Conservation (phyloP, 805 yeast genomes). For the Debaryomyces hansenii region DNA sequence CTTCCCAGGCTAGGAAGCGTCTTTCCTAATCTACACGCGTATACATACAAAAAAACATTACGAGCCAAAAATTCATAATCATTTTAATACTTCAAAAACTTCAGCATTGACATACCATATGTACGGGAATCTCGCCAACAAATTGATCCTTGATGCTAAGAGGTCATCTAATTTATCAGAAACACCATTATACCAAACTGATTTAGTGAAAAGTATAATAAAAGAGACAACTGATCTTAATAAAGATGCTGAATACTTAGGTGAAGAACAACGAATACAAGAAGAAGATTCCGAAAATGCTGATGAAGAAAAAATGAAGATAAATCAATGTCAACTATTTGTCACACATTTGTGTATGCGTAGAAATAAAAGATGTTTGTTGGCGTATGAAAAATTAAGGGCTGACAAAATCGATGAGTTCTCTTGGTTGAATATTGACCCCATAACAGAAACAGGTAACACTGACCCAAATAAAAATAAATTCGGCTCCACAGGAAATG, state of each 20-base stretch:
- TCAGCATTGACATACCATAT: slow-evolving; percentile 32
- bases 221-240: slow-evolving; percentile 70
- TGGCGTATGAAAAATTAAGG: slow-evolving; percentile 79
- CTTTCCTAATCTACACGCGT: too few relatives aligned
- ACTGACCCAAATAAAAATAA: background rate
- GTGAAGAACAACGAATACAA: slow-evolving; percentile 25
- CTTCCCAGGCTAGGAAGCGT: too few relatives aligned
- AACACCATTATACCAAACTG: slow-evolving; percentile 71
- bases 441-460: slow-evolving; percentile 23
- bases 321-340: slow-evolving; percentile 62
- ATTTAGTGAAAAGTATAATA: slow-evolving; percentile 63
- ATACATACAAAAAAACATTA: too few relatives aligned
- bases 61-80: too few relatives aligned
- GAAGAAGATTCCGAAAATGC: slow-evolving; percentile 20
- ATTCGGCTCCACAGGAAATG: background rate
- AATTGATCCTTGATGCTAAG: slow-evolving; percentile 83
- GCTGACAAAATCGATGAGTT: slow-evolving; percentile 64
- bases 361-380: slow-evolving; percentile 83
- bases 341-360: slow-evolving; percentile 77
- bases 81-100: too few relatives aligned
- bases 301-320: slow-evolving; percentile 39
- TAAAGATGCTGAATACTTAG: slow-evolving; percentile 52
- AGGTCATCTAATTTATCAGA: slow-evolving; percentile 65
- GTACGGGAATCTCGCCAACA: slow-evolving; percentile 89
- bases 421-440: slow-evolving; percentile 70